Base-by-base conservation (phyloP, 1,139 yeast genomes). In the Debaryomyces coudertii region DNA sequence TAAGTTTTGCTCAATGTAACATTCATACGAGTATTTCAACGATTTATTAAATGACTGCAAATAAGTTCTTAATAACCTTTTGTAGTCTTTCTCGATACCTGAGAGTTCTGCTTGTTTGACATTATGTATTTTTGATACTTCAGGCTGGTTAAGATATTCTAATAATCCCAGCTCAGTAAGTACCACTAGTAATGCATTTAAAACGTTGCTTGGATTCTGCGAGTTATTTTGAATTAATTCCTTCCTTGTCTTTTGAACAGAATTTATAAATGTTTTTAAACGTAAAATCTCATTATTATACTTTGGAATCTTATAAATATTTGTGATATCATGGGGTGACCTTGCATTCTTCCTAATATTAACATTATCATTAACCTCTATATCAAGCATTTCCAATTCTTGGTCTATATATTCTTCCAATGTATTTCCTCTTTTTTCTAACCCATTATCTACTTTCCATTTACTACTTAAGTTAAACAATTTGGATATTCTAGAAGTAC, bases 31-130 rank as follows among this genome's bases (percentile, higher is more conserved):
- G 29, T 52, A 43, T 14, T 51, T 50, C 18, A 73, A 50, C 1
- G 76, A 66, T 18, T 42, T 45, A 40, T 62, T 57, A 49, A 74
- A 72, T 15, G 65, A 51, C 11, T 51, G 48, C 14, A 72, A 51
- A 35, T 65, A 49, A 2, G 47, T 42, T 18, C 50, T 47, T 16
- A 68, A 47, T 7, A 47, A 36, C 15, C 51, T 46, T 37, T 51
- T 53, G 33, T 55, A 22, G 9, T 42, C 39, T 14, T 33, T 38
- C 12, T 28, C 36, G 7, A 31, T 14, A 29, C 36, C 22, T 12
- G 30, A 22, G 25, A 9, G 14, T 7, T 37, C 40, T 5, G 20
- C 47, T 31, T 22, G 42, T 25, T 16, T 25, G 23, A 34, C 18
- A 12, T 12, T 7, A 23, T 14, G 31, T 18, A 11, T 36, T 22